Evolutionary conservation across 108 stramenopile species (phyloP).

Genomic region (Skeletonema menzelii): DNA sequence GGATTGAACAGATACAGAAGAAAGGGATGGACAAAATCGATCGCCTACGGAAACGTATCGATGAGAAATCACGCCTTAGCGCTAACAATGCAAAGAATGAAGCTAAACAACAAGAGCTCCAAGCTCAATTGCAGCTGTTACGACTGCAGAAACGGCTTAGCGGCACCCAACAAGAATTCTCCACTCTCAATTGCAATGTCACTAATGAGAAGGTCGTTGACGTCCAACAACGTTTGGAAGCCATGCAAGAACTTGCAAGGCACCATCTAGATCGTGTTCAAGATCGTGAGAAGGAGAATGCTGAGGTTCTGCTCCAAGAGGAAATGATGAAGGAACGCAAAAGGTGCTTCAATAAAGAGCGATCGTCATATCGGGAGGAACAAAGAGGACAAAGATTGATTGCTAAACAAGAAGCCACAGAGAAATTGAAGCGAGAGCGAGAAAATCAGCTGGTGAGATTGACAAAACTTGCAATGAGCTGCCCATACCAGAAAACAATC

Average conservation of each 20-base stretch:
- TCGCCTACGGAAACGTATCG: no score
- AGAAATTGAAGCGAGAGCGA: constrained; percentile 2
- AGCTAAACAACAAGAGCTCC: no score
- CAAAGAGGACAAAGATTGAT: constrained; percentile 5
- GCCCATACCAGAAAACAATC: constrained; percentile 44
- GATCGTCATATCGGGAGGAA: constrained; percentile 10
- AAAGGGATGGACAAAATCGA: no score
- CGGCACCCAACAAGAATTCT: no score
- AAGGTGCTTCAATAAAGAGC: neutral
- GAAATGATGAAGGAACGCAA: constrained; percentile 11
- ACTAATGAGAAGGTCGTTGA: neutral
- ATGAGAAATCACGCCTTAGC: no score
- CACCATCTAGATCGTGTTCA: neutral
- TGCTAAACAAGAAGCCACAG: constrained; percentile 1
- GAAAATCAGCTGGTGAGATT: no score
- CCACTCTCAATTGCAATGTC: neutral
- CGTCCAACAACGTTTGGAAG: neutral
- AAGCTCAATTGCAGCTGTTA: no score
- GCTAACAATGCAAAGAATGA: no score
- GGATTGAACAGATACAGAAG: no score
- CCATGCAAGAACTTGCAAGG: constrained; percentile 15
- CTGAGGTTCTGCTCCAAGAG: neutral
- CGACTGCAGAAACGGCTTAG: no score
- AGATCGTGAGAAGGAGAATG: neutral
- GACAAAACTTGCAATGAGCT: constrained; percentile 27